phyloP scores from a whole-genome alignment of 1,139 yeast species.

The Hyphopichia pseudoburtonii region DNA sequence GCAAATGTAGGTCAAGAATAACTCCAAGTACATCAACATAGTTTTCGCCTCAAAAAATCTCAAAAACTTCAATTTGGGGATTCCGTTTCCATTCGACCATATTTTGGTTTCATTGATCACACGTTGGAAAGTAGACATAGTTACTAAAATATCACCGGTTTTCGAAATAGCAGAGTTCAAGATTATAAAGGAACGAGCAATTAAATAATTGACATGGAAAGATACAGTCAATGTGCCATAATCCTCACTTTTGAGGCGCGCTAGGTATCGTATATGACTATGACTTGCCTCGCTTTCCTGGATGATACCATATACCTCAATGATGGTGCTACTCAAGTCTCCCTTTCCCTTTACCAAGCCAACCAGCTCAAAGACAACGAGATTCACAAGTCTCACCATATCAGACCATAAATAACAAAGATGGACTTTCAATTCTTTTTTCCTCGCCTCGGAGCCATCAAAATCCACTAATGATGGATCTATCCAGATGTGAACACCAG shows the following conservation, averaged over 20 bases:
- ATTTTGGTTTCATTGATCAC: constrained; percentile 26
- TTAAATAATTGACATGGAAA: constrained; percentile 29
- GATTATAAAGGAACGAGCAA: constrained; percentile 24
- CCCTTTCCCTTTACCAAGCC: constrained; percentile 23
- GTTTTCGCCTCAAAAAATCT: constrained; percentile 26
- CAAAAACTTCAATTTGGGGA: constrained; percentile 14
- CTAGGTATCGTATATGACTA: constrained; percentile 26
- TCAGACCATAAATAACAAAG: constrained; percentile 40
- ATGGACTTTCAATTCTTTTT: constrained; percentile 30
- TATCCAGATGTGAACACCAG: constrained; percentile 6
- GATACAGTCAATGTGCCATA: constrained; percentile 19
- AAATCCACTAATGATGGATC: constrained; percentile 20
- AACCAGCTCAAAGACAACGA: constrained; percentile 28
- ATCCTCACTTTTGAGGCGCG: constrained; percentile 16
- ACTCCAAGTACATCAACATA: constrained; percentile 30
- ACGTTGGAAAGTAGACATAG: constrained; percentile 22
- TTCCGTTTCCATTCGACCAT: constrained; percentile 23
- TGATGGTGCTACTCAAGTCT: constrained; percentile 20
- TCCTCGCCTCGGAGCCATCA: constrained; percentile 38
- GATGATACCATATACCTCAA: constrained; percentile 20
- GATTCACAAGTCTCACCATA: constrained; percentile 32
- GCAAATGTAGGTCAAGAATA: constrained; percentile 30
- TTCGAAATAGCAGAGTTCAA: constrained; percentile 26
- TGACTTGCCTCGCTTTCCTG: constrained; percentile 26
- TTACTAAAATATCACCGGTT: constrained; percentile 22